These are phyloP conservation scores for Boletus rufocinnamomeus DNA, from an alignment of 768 basidiomycete species.

Conservation along the genomic window DNA sequence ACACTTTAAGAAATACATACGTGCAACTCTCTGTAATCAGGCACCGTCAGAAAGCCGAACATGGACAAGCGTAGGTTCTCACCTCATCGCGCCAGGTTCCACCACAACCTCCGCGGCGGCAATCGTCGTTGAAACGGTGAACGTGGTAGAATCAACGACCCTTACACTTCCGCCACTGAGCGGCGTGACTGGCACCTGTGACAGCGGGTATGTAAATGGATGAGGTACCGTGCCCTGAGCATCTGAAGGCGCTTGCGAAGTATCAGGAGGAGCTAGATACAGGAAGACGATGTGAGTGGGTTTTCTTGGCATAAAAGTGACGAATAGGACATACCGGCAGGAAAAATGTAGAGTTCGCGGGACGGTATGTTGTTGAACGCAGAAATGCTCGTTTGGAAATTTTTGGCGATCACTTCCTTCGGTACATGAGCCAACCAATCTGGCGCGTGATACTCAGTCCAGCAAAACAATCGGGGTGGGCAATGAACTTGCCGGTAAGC, in stretches of 20 bases:
- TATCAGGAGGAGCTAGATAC: conserved; percentile 38
- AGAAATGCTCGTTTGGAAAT: conserved; percentile 49
- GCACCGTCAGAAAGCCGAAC: background rate
- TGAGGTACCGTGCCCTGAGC: conserved; percentile 43
- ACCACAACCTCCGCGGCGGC: conserved; percentile 56
- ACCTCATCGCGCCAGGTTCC: conserved; percentile 58
- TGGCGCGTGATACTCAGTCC: background rate
- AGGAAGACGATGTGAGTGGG: background rate
- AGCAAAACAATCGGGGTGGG: background rate
- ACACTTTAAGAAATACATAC: conserved; percentile 37
- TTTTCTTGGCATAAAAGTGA: background rate
- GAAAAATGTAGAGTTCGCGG: conserved; percentile 55
- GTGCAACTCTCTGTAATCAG: conserved; percentile 50
- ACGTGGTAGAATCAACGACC: conserved; percentile 56
- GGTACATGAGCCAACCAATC: conserved; percentile 67
- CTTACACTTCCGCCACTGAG: conserved; percentile 57
- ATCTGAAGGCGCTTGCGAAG: conserved; percentile 33
- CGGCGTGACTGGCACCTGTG: conserved; percentile 43
- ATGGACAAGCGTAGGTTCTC: background rate
- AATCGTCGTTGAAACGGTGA: conserved; percentile 50
- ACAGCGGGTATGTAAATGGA: conserved; percentile 53
- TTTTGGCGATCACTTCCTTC: conserved; percentile 56
- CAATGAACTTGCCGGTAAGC: conserved; percentile 30
- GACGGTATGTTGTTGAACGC: conserved; percentile 55
- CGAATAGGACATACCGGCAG: conserved; percentile 27